Base-by-base conservation (phyloP, 306 rosid genomes). In the Trifolium subterraneum region DNA sequence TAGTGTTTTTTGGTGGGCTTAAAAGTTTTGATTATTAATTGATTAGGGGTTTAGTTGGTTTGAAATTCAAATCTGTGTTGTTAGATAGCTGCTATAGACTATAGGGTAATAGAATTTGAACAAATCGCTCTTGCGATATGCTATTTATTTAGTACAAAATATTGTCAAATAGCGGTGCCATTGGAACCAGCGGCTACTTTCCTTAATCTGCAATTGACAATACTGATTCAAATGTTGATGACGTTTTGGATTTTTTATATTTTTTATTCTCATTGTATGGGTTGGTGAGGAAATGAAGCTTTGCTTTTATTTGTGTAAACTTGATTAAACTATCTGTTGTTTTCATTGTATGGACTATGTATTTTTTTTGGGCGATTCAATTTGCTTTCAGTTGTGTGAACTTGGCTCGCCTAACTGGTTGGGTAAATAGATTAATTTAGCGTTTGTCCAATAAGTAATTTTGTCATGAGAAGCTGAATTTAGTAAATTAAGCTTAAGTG, bases 251-350 rank as follows among this genome's bases (percentile, higher is more conserved):
- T 35, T 31, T 23, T 35, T 31, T 5, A 39, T 36, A 13, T 54
- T 63, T 69, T 20, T 74, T 44, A 33, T 33, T 48, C 52, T 48
- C 13, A 3, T 10, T 44, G 56, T 65, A 10, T 50, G 56, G 51
- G 25, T 39, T 70, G 81, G 33, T 56, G 15, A 67, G 58, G 59
- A 18, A 35, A 18, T 42, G 13, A 62, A 31, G 64, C 48, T 39
- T 33, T 64, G 62, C 2, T 47, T 75, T 71, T 15, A 1, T 59
- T 79, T 42, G 6, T 47, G 71, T 55, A 15, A 72, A 39, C 45
- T 23, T 23, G 36, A 8, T 23, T 58, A 35, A 25, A 11, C 64
- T 25, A 23, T 23, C 9, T 58, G 62, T 3, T 23, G 18, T 25
- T 58, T 23, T 23, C 14, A 54, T 58, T 58, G 64, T 23, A 58